phyloP scores from a whole-genome alignment of 2,329 filamentous ascomycete genomes.

The Fusarium mundagurra region DNA sequence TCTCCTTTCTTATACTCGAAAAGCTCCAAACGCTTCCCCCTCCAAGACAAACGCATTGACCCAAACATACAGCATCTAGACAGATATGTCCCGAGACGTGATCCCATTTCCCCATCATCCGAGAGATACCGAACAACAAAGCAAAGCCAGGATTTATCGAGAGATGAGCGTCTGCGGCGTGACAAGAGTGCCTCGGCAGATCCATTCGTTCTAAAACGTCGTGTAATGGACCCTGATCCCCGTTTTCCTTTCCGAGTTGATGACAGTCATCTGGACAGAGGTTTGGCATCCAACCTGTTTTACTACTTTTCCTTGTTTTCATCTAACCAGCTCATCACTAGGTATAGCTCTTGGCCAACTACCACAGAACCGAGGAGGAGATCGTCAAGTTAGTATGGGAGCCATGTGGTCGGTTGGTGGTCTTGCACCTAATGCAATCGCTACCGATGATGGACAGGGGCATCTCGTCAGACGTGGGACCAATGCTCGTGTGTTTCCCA shows the following conservation, averaged over 20 bases:
- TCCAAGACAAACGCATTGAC: constrained; percentile 11
- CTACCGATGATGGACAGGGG: constrained; percentile 71
- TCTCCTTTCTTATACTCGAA: constrained; percentile 28
- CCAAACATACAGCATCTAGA: constrained; percentile 49
- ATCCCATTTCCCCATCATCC: constrained; percentile 46
- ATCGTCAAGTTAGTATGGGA: constrained; percentile 69
- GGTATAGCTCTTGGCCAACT: constrained; percentile 42
- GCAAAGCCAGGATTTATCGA: constrained; percentile 53
- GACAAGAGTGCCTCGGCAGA: constrained; percentile 54
- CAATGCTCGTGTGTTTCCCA: constrained; percentile 72
- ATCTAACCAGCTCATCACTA: constrained; percentile 17
- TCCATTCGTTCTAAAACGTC: constrained; percentile 51
- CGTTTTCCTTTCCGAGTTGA: constrained; percentile 25
- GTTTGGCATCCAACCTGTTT: constrained; percentile 2
- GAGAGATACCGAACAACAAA: constrained; percentile 61
- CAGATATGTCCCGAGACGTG: constrained; percentile 61
- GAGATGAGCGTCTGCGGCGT: constrained; percentile 57
- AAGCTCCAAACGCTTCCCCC: neutral
- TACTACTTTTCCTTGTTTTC: neutral
- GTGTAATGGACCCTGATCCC: constrained; percentile 11
- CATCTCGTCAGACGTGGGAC: constrained; percentile 74
- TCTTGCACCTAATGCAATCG: constrained; percentile 63
- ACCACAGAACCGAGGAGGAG: constrained; percentile 36
- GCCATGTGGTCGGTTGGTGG: constrained; percentile 83
- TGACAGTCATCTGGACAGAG: constrained; percentile 19